Percentiles rank a stretch among this genome's conserved stretches.
Conservation (phyloP, 2,329 filamentous ascomycete genomes). For the Aspergillus fumigatiaffinis region DNA sequence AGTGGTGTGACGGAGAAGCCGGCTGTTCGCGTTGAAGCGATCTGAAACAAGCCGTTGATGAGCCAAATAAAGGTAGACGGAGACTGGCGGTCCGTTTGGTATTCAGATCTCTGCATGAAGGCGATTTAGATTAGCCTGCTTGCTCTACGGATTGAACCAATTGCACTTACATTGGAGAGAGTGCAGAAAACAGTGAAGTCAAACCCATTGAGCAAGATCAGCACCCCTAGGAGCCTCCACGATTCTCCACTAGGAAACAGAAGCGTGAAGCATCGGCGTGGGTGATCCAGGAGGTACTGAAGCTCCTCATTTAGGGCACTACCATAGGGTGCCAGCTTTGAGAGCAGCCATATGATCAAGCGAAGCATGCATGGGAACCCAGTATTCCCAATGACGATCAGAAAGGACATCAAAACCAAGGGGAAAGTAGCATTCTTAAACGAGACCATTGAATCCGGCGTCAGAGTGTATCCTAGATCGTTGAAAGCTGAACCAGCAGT, state of each 20-base stretch:
- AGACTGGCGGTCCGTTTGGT: neutral
- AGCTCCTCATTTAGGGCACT: conserved; percentile 80
- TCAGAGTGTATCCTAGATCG: conserved; percentile 85
- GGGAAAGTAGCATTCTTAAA: conserved; percentile 72
- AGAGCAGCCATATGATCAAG: conserved; percentile 79
- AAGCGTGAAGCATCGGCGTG: conserved; percentile 88
- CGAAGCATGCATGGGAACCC: conserved; percentile 90
- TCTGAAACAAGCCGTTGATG: conserved; percentile 83
- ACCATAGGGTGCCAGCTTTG: conserved; percentile 59
- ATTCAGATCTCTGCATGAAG: neutral
- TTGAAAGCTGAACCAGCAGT: conserved; percentile 83
- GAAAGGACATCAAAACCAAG: conserved; percentile 71
- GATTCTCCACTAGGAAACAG: conserved; percentile 82
- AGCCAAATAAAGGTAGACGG: conserved; percentile 54
- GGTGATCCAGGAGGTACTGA: conserved; percentile 83
- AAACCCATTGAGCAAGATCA: conserved; percentile 72
- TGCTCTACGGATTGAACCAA: neutral
- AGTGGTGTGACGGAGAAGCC: conserved; percentile 81
- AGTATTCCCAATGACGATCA: conserved; percentile 89
- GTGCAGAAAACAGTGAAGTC: conserved; percentile 80
- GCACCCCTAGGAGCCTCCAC: conserved; percentile 86
- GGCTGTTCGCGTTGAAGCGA: conserved; percentile 81
- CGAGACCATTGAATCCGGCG: conserved; percentile 85
- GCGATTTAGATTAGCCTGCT: neutral
- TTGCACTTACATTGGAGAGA: conserved; percentile 68